phyloP scores from a whole-genome alignment of 805 yeast genomes.

The Sugiyamaella mastotermitis region DNA sequence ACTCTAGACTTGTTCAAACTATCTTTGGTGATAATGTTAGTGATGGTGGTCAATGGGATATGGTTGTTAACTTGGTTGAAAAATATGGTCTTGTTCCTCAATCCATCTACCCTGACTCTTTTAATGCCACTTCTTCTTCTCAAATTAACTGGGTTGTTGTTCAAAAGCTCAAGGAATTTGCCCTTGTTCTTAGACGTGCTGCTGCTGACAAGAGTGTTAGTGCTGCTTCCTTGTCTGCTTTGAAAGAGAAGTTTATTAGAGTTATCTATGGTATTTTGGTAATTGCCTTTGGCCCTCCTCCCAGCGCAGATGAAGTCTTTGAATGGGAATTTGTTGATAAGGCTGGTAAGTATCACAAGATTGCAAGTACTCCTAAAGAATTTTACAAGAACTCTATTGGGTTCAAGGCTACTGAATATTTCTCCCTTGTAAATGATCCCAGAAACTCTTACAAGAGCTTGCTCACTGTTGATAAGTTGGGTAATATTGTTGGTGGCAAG shows the following conservation, averaged over 20 bases:
- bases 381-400: constrained; percentile 45
- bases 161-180: constrained; percentile 73
- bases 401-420: constrained; percentile 45
- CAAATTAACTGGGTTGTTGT: constrained; percentile 54
- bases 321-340: constrained; percentile 71
- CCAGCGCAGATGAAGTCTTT: constrained; percentile 60
- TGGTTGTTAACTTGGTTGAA: constrained; percentile 70
- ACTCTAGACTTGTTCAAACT: constrained; percentile 64
- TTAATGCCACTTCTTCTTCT: constrained; percentile 33
- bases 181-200: constrained; percentile 56
- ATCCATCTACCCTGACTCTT: constrained; percentile 64
- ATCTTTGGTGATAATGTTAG: constrained; percentile 59
- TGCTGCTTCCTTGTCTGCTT: constrained; percentile 21
- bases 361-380: constrained; percentile 47
- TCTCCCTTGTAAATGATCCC: constrained; percentile 78
- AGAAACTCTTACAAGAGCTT: constrained; percentile 62
- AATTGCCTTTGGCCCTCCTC: constrained; percentile 73
- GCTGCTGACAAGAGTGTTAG: constrained; percentile 38
- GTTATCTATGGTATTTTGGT: constrained; percentile 62
- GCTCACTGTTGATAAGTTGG: constrained; percentile 68
- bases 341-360: constrained; percentile 36
- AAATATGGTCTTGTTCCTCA: constrained; percentile 82
- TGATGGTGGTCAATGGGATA: constrained; percentile 89
- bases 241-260: constrained; percentile 46
- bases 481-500: constrained; percentile 62